phyloP scores from a whole-genome alignment of 345 rosid genomes.

The Syzygium aqueum region DNA sequence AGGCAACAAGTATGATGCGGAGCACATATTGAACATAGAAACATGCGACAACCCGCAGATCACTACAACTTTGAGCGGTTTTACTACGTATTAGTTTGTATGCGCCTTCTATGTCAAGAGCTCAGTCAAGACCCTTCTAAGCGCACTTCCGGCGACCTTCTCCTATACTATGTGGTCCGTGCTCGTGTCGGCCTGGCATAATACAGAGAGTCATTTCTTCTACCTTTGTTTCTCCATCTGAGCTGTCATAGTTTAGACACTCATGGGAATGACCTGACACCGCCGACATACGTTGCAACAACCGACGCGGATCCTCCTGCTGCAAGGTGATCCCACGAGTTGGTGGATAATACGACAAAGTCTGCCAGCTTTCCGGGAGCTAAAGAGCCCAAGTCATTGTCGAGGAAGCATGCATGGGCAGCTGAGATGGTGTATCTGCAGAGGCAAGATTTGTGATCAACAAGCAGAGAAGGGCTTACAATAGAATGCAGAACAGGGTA shows the following conservation, averaged over 20 bases:
- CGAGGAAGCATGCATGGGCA: slow-evolving; percentile 73
- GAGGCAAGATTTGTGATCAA: background rate
- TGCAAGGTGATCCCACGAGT: slow-evolving; percentile 53
- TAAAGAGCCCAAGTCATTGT: slow-evolving; percentile 64
- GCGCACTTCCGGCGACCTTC: background rate
- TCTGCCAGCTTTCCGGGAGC: slow-evolving; percentile 76
- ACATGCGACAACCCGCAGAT: background rate
- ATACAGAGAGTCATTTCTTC: background rate
- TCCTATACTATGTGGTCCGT: background rate
- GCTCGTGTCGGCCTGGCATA: background rate
- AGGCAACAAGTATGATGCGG: background rate
- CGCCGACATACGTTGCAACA: slow-evolving; percentile 60
- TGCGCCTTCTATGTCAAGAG: background rate
- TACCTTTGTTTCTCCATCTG: background rate
- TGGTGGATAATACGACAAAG: slow-evolving; percentile 51
- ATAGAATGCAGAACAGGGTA: background rate
- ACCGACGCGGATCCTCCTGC: slow-evolving; percentile 42
- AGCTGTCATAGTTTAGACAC: background rate
- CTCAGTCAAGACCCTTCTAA: background rate
- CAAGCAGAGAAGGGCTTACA: background rate
- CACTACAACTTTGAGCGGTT: background rate
- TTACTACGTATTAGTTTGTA: background rate
- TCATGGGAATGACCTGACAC: slow-evolving; percentile 45
- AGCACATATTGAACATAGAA: background rate
- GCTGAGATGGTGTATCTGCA: slow-evolving; percentile 82